Base-by-base conservation (phyloP, 345 rosid species). In the Acer yangbiense region DNA sequence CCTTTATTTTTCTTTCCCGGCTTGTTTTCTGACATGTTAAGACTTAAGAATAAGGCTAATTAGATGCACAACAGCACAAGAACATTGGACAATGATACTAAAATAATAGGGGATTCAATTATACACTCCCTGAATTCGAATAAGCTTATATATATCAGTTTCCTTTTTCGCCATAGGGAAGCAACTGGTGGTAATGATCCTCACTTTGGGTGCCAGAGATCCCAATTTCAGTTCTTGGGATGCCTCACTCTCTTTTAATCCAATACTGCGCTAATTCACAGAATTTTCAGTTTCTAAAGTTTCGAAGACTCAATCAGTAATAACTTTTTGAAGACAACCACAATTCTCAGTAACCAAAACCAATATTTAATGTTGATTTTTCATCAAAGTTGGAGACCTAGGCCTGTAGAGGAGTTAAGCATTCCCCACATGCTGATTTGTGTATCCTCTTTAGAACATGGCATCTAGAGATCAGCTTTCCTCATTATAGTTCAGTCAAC, bases 191-290 rank as follows among this genome's bases (percentile, higher is more conserved):
- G 77, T 84, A 35, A 84, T 72, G 86, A 83, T 80, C 83, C 85
- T 86, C 78, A 85, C 46, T 83, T 83, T 80, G 82, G 86, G 85
- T 72, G 83, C 77, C 77, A 85, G 83, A 86, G 78, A 80, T 86
- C 86, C 81, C 64, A 74, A 80, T 73, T 79, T 78, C 41, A 52
- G 58, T 82, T 83, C 83, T 80, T 77, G 74, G 65, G 21, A 57
- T 46, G 75, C 65, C 11, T 18, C 20, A 35, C 32, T 6, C 57
- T 32, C 10, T 4, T n/a, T 55, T 52, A 70, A 70, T 21, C 62
- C 3, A 57, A 52, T 35, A 27, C 17, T 35, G 27, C 43, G 3
- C 29, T 35, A n/a, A 72, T 20, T 17, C 21, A 35, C 7, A 54
- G 6, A 13, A 12, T 46, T 46, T 46, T 46, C 13, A 46, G 50